Base-by-base conservation (phyloP, 495 filamentous ascomycete genomes). In the Evernia prunastri region DNA sequence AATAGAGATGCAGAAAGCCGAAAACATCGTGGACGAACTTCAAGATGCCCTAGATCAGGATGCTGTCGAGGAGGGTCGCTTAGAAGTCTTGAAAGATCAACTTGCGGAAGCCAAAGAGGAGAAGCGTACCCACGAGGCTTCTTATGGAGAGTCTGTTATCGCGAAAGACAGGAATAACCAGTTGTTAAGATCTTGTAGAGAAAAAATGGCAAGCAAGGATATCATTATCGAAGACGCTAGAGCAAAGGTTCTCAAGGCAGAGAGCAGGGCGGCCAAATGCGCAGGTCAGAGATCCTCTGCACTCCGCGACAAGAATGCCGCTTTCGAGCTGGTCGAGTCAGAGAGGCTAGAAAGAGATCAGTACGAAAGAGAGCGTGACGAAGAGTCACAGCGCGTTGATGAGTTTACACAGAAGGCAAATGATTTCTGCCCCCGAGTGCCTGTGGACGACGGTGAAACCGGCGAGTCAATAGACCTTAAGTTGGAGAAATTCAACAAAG, bases 381-480 rank as follows among this genome's bases (percentile, higher is more conserved):
- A 79, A 17, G 72, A 82, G 36, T 69, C 66, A 40, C 76, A 72
- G 4, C 64, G 65, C 3, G 80, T 92, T 20, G 69, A 75, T 0
- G 75, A 84, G 1, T 87, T 83, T 67, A 84, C 67, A n/a, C 71
- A 71, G 23, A 73, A 87, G 63, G 91, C 91, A 53, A 70, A 69
- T 63, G 39, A 73, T 58, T 71, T 92, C 29, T 87, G 78, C 36
- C 66, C 73, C 47, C 83, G 92, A 45, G 83, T 92, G 63, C 72
- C 81, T 15, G 80, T 96, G 57, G 83, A 86, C 47, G 77, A 81
- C 59, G 85, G 85, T n/a, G 84, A 91, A 71, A 94, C 87, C 0
- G 58, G 76, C 9, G 67, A 74, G 7, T 84, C 81, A 51, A 74
- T 97, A 6, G 84, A 88, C 47, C 80, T 76, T 56, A 89, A 88